A percentile compares a stretch with the other conserved stretches of the same genome.
These are phyloP conservation scores for Sarocladiaceae sp. DNA, from an alignment of 2,329 filamentous ascomycete species.

Conservation along the genomic window DNA sequence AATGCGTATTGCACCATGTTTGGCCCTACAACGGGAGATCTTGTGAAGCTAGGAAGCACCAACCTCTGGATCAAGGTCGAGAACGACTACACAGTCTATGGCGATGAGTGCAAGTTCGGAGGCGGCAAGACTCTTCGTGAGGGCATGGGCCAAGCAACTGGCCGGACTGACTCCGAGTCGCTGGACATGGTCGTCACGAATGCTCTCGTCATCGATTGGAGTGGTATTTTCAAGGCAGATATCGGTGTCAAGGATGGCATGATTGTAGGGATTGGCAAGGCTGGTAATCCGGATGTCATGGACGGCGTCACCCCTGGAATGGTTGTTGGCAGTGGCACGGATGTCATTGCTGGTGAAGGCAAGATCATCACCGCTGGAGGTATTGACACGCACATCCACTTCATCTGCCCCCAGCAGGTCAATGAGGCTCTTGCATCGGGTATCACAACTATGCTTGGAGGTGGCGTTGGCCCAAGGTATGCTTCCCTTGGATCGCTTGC, in stretches of 20 bases:
- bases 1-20: constrained; percentile 84
- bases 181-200: constrained; percentile 87
- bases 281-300: constrained; percentile 97
- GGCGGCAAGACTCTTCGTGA: constrained; percentile 91
- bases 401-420: constrained; percentile 91
- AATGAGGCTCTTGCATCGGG: constrained; percentile 79
- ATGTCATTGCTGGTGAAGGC: constrained; percentile 86
- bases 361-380: constrained; percentile 90
- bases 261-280: constrained; percentile 88
- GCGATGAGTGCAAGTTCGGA: constrained; percentile 93
- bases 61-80: constrained; percentile 91
- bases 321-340: constrained; percentile 82
- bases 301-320: constrained; percentile 74
- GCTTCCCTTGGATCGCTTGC: constrained; percentile 14
- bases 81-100: constrained; percentile 77
- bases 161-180: constrained; percentile 64
- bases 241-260: constrained; percentile 86
- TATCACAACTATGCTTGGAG: constrained; percentile 86
- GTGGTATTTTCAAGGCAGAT: constrained; percentile 92
- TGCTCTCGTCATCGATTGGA: constrained; percentile 85
- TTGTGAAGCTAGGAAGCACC: constrained; percentile 76
- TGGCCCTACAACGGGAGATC: constrained; percentile 83
- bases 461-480: constrained; percentile 84
- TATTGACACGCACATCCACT: constrained; percentile 87
- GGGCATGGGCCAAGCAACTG: constrained; percentile 91